Evolutionary conservation across 2,329 filamentous ascomycete genomes (phyloP).

Genomic region (Lasiodiplodia hormozganensis): DNA sequence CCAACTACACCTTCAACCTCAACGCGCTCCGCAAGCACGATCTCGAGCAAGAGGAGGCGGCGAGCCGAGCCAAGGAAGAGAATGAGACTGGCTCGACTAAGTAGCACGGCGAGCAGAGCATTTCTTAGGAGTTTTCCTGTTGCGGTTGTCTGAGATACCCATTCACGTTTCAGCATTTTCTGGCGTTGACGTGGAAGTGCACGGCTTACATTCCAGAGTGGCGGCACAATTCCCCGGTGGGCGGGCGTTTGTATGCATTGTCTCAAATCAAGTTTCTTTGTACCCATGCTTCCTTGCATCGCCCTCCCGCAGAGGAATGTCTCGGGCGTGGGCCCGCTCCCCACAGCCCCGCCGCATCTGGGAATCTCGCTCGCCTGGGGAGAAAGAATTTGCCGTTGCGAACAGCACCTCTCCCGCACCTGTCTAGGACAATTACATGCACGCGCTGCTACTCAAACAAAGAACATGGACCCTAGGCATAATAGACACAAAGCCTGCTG

Average conservation of each 20-base stretch:
- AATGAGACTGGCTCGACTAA: conserved; percentile 4
- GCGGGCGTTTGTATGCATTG: conserved; percentile 31
- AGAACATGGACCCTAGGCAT: conserved; percentile 37
- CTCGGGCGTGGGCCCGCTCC: conserved; percentile 37
- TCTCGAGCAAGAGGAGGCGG: conserved; percentile 11
- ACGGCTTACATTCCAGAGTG: conserved; percentile 27
- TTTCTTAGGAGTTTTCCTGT: conserved; percentile 25
- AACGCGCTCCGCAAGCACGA: conserved; percentile 34
- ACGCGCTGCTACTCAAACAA: conserved; percentile 40
- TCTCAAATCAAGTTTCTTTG: conserved; percentile 30
- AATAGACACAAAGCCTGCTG: conserved; percentile 44
- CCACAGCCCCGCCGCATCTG: conserved; percentile 42
- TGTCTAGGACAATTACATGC: conserved; percentile 46
- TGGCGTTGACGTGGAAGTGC: conserved; percentile 27
- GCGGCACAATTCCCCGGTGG: conserved; percentile 28
- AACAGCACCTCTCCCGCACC: conserved; percentile 40
- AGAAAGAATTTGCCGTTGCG: conserved; percentile 33
- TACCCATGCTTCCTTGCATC: conserved; percentile 47
- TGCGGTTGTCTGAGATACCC: conserved; percentile 29
- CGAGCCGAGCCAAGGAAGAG: neutral
- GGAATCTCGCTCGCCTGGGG: conserved; percentile 33
- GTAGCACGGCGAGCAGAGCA: conserved; percentile 9
- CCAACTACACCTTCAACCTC: conserved; percentile 41
- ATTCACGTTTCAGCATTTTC: conserved; percentile 30
- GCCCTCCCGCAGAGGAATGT: conserved; percentile 40